Evolutionary conservation across 352 stramenopile species (phyloP).

Genomic region (Thraustotheca clavata): DNA sequence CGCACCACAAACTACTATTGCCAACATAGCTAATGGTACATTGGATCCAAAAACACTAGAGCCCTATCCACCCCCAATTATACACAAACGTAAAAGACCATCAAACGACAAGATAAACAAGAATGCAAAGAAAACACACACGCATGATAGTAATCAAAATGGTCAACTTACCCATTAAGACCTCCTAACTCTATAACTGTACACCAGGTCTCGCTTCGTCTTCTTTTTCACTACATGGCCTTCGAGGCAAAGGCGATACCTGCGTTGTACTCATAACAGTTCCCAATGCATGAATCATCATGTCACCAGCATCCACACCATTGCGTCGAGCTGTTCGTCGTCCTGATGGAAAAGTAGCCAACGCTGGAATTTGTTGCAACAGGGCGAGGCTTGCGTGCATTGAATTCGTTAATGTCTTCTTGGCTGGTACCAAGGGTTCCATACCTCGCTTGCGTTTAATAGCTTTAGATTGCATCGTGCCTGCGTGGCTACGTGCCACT

Average conservation of each 20-base stretch:
- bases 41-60: too few relatives aligned
- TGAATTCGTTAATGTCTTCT: conserved; percentile 8
- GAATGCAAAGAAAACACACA: too few relatives aligned
- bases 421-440: neutral
- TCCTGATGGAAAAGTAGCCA: neutral
- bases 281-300: conserved; percentile 16
- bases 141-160: neutral
- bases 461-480: neutral
- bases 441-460: conserved; percentile 11
- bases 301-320: conserved; percentile 14
- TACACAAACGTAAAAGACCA: too few relatives aligned
- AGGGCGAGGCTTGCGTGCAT: conserved; percentile 16
- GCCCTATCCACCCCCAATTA: too few relatives aligned
- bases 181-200: neutral
- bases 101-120: too few relatives aligned
- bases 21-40: too few relatives aligned
- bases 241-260: neutral
- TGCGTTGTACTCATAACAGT: neutral
- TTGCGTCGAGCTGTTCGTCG: neutral
- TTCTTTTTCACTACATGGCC: neutral
- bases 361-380: conserved; percentile 8
- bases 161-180: too few relatives aligned
- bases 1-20: too few relatives aligned
- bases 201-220: conserved; percentile 3
- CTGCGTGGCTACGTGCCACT: neutral